These are phyloP conservation scores for Paraleonurus japonicus DNA, from an alignment of 257 asterid genomes.

Conservation along the genomic window DNA sequence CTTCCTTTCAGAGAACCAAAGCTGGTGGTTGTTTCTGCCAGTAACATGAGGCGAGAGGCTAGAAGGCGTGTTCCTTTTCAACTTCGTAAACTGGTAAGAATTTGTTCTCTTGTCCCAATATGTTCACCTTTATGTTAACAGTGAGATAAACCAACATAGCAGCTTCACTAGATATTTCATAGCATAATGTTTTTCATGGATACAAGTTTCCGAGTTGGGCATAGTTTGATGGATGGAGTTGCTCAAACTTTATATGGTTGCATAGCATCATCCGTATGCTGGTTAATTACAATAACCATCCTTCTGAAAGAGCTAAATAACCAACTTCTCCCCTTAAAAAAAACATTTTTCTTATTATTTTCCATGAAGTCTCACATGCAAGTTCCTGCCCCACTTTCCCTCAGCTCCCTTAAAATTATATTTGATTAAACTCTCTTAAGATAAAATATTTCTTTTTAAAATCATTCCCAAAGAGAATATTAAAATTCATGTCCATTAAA, in stretches of 20 bases:
- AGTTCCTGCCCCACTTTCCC: no score
- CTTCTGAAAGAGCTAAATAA: neutral
- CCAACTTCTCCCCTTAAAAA: neutral
- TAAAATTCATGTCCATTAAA: no score
- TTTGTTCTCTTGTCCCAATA: slow-evolving; percentile 12
- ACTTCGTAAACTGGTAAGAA: slow-evolving; percentile 72
- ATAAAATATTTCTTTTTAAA: no score
- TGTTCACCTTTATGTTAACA: neutral
- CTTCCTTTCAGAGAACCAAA: slow-evolving; percentile 53
- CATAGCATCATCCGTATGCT: neutral
- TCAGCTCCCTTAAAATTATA: no score
- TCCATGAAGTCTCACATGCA: neutral
- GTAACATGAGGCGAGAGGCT: slow-evolving; percentile 52
- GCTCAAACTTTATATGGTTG: neutral
- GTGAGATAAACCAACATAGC: neutral
- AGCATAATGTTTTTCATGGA: neutral
- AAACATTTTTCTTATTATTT: neutral
- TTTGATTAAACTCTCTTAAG: no score
- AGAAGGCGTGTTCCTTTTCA: slow-evolving; percentile 55
- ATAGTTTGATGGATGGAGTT: neutral
- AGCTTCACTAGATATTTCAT: neutral
- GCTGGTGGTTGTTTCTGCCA: slow-evolving; percentile 49
- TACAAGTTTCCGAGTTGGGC: neutral
- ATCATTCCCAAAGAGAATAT: no score
- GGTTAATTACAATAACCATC: neutral